A percentile compares a stretch with the other conserved stretches of the same genome.
These are phyloP conservation scores for Luffa aegyptiaca DNA, from an alignment of 306 rosid genomes.

Conservation along the genomic window DNA sequence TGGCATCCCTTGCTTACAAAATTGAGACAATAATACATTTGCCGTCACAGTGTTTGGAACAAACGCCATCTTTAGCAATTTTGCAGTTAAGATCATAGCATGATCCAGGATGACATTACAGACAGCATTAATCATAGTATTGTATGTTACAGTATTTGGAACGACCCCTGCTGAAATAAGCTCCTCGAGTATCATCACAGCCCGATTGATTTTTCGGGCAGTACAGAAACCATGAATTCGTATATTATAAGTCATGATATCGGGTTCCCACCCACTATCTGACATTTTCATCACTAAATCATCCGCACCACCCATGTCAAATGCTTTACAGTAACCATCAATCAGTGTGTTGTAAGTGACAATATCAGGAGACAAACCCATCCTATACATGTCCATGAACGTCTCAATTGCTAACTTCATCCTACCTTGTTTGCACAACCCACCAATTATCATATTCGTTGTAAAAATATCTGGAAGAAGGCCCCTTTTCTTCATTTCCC, in stretches of 20 bases:
- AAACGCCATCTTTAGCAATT: slow-evolving; percentile 66
- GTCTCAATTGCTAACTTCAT: slow-evolving; percentile 47
- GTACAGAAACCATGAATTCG: slow-evolving; percentile 51
- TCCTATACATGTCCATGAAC: slow-evolving; percentile 42
- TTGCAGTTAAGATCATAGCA: slow-evolving; percentile 57
- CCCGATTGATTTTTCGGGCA: slow-evolving; percentile 37
- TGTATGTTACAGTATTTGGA: slow-evolving; percentile 57
- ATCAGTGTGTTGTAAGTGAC: slow-evolving; percentile 54
- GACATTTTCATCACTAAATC: slow-evolving; percentile 41
- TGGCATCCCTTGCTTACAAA: slow-evolving; percentile 72
- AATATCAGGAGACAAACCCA: slow-evolving; percentile 51
- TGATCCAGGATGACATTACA: slow-evolving; percentile 53
- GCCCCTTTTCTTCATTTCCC: slow-evolving; percentile 54
- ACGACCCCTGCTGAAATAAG: slow-evolving; percentile 51
- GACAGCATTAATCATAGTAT: slow-evolving; percentile 47
- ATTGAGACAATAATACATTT: slow-evolving; percentile 55
- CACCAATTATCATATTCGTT: slow-evolving; percentile 55
- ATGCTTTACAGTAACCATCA: slow-evolving; percentile 59
- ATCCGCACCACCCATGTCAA: slow-evolving; percentile 53
- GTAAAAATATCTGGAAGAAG: slow-evolving; percentile 61
- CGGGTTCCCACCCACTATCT: slow-evolving; percentile 50
- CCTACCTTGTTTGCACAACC: slow-evolving; percentile 54
- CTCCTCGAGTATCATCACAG: slow-evolving; percentile 42
- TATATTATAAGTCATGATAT: slow-evolving; percentile 56
- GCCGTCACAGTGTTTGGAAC: slow-evolving; percentile 50